Evolutionary conservation across 2,329 filamentous ascomycete species (phyloP).

Genomic region (Ceratocystis huliohia): DNA sequence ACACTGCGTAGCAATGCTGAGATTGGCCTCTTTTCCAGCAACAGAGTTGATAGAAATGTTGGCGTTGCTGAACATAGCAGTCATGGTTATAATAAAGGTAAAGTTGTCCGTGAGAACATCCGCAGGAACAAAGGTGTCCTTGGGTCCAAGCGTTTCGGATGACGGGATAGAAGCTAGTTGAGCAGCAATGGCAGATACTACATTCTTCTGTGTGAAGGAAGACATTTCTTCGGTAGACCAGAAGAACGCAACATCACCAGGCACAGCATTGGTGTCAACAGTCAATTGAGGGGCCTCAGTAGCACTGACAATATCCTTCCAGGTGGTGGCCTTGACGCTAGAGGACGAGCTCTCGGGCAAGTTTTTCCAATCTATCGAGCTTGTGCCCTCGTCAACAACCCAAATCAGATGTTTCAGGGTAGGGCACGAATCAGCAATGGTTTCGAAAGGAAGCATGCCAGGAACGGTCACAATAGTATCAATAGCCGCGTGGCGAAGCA

Average conservation of each 20-base stretch:
- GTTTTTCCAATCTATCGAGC: constrained; percentile 91
- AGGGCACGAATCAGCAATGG: constrained; percentile 55
- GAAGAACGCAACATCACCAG: constrained; percentile 51
- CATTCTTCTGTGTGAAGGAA: constrained; percentile 67
- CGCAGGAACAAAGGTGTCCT: constrained; percentile 74
- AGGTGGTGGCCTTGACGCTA: constrained; percentile 71
- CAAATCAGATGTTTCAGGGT: constrained; percentile 69
- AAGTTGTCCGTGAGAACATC: constrained; percentile 71
- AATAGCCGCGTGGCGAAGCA: constrained; percentile 60
- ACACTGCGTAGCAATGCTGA: constrained; percentile 58
- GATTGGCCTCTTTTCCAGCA: constrained; percentile 57
- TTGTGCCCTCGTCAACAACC: constrained; percentile 83
- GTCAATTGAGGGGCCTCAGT: constrained; percentile 52
- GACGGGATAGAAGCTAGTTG: constrained; percentile 65
- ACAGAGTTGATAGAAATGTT: constrained; percentile 84
- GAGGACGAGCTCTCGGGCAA: constrained; percentile 64
- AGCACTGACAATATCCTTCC: constrained; percentile 75
- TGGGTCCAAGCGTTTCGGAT: constrained; percentile 56
- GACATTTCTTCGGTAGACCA: constrained; percentile 62
- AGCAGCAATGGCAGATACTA: constrained; percentile 75
- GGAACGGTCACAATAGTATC: constrained; percentile 76
- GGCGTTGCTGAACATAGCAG: constrained; percentile 71
- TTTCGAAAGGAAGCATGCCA: constrained; percentile 71
- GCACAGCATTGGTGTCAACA: constrained; percentile 40
- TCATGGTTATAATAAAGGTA: constrained; percentile 65